Base-by-base conservation (phyloP, 2,329 filamentous ascomycete genomes). In the Trichoderma atrobrunneum region DNA sequence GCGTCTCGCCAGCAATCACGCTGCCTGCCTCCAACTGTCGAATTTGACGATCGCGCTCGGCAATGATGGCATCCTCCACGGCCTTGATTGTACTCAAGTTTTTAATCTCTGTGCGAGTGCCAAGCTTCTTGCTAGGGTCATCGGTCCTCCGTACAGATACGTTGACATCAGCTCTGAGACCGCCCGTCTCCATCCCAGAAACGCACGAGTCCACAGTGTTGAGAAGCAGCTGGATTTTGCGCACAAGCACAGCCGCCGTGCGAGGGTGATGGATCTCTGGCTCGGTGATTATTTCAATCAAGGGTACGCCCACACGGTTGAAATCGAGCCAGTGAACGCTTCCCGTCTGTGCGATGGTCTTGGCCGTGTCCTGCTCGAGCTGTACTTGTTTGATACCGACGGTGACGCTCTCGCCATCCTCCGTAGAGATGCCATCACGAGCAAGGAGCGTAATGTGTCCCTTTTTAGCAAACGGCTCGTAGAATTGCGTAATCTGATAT, bases 401-500 rank as follows among this genome's bases (percentile, higher is more conserved):
- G 0, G 84, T 86, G 24, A 97, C 82, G n/a, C 86, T 83, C 21
- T 91, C 85, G 1, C 92, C 92, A 76, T 94, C 92, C 76, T 93
- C 88, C 0, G 89, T 85, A 0, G 91, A 91, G 73, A 97, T 93
- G 1, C 94, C 95, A 78, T 98, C 95, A 72, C 94, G 87, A 5
- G 88, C 83, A 51, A 87, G 88, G 7, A 99, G 85, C 0, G 85
- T 87, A n/a, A 98, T 85, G 51, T 85, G 82, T 2, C 96, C 96
- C 76, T 94, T 86, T 73, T 86, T 89, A 1, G 90, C 90, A 75
- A 92, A 89, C 0, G 90, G 90, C 72, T 90, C 84, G 80, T 98
- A 98, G 83, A 95, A 98, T 79, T 99, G 96, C 2, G 96, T 99
- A 74, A 99, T 97, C 81, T 99, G 96, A 81, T 99, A 99, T 0